Evolutionary conservation across 805 yeast genomes (phyloP).

Genomic region (Cyberlindnera maclurae): DNA sequence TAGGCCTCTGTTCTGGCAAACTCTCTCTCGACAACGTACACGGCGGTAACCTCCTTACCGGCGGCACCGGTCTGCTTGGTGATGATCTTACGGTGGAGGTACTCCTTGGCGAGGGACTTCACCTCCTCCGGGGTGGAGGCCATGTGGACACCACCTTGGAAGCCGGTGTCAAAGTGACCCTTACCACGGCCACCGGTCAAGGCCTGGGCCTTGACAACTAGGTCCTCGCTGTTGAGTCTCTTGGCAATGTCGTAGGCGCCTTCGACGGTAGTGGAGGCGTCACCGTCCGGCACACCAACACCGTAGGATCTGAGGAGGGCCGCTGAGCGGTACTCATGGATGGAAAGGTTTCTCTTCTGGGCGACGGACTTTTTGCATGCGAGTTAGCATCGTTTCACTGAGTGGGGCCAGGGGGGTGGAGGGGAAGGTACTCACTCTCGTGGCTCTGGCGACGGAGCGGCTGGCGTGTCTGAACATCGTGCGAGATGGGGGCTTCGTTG

Average conservation of each 20-base stretch:
- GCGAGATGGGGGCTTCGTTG: no score
- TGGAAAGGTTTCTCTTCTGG: slow-evolving; percentile 66
- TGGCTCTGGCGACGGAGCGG: slow-evolving; percentile 11
- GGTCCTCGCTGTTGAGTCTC: slow-evolving; percentile 64
- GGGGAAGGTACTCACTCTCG: slow-evolving; percentile 9
- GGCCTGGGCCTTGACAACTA: slow-evolving; percentile 97
- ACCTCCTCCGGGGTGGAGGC: slow-evolving; percentile 84
- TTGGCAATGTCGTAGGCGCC: slow-evolving; percentile 83
- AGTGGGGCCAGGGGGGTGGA: not conserved
- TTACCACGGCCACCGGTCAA: slow-evolving; percentile 99
- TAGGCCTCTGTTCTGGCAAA: slow-evolving; percentile 93
- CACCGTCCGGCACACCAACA: slow-evolving; percentile 86
- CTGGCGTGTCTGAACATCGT: slow-evolving; percentile 10
- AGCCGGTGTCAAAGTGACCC: slow-evolving; percentile 93
- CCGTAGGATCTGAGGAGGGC: slow-evolving; percentile 74
- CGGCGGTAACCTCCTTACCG: slow-evolving; percentile 96
- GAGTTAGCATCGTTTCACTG: no score
- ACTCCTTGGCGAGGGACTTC: slow-evolving; percentile 73
- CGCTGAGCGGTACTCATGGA: slow-evolving; percentile 96
- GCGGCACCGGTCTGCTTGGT: slow-evolving; percentile 98
- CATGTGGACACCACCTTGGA: slow-evolving; percentile 94
- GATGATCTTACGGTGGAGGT: slow-evolving; percentile 88
- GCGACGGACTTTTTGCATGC: slow-evolving; percentile 19
- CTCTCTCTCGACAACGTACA: slow-evolving; percentile 91
- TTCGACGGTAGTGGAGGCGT: slow-evolving; percentile 82